A percentile compares a stretch with the other conserved stretches of the same genome.
Evolutionary conservation across 345 rosid genomes (phyloP).

Genomic region (Pugionium dolabratum): DNA sequence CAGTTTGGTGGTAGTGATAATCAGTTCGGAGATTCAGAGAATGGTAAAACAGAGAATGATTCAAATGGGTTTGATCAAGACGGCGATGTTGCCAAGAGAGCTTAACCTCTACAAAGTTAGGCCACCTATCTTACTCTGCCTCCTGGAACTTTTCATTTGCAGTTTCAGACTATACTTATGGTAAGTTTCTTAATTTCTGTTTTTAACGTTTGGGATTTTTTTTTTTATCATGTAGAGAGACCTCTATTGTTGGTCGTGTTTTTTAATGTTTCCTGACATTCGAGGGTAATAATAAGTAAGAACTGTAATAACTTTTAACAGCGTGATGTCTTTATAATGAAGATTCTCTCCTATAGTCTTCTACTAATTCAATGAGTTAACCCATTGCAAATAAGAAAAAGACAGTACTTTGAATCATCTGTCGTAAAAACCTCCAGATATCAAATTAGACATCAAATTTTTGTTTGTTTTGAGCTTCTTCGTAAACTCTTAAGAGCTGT

Average conservation of each 20-base stretch:
- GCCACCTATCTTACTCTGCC: background rate
- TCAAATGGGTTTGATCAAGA: conserved; percentile 45
- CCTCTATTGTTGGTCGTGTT: conserved; percentile 27
- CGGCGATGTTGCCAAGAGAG: conserved; percentile 67
- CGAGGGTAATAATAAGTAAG: conserved; percentile 24
- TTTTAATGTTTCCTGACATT: conserved; percentile 20
- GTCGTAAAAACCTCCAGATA: too few relatives aligned
- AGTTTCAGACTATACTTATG: conserved; percentile 27
- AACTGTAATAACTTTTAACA: conserved; percentile 24
- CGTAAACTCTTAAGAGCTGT: too few relatives aligned
- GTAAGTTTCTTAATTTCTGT: conserved; percentile 11
- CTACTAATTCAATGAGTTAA: background rate
- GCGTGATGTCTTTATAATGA: background rate
- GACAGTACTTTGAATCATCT: too few relatives aligned
- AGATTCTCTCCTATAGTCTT: background rate
- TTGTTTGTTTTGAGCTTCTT: too few relatives aligned
- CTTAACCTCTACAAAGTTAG: conserved; percentile 32
- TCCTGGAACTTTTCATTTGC: conserved; percentile 27
- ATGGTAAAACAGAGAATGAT: conserved; percentile 32
- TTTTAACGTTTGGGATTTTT: conserved; percentile 16
- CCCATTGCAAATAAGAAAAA: too few relatives aligned
- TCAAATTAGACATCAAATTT: too few relatives aligned
- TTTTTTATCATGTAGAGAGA: conserved; percentile 4
- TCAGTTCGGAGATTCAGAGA: conserved; percentile 42
- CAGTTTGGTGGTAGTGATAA: conserved; percentile 38